These are phyloP conservation scores for Gynandropsis gynandra DNA, from an alignment of 345 rosid genomes.

Conservation along the genomic window DNA sequence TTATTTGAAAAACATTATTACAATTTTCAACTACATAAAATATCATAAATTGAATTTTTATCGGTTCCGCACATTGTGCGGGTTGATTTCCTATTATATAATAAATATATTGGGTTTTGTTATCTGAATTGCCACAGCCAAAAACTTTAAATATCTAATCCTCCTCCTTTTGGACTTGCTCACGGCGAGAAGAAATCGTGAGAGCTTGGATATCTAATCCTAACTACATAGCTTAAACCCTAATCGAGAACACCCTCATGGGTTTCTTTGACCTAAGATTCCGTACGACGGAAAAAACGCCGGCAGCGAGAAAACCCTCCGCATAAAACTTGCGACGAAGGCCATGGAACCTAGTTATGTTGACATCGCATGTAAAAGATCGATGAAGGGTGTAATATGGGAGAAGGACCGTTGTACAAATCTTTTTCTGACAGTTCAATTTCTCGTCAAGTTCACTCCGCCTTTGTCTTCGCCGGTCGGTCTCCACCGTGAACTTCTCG, in stretches of 20 bases:
- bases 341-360: slow-evolving; percentile 69
- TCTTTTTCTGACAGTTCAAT: slow-evolving; percentile 46
- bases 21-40: too few species aligned
- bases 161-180: too few species aligned
- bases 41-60: too few species aligned
- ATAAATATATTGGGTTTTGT: too few species aligned
- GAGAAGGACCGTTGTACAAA: slow-evolving; percentile 25
- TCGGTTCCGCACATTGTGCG: too few species aligned
- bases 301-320: slow-evolving; percentile 30
- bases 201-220: too few species aligned
- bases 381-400: slow-evolving; percentile 23
- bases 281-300: slow-evolving; percentile 34
- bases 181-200: too few species aligned
- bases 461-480: slow-evolving; percentile 52
- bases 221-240: too few species aligned
- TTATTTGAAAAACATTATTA: too few species aligned
- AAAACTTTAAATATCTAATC: too few species aligned
- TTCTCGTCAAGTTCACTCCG: slow-evolving; percentile 54
- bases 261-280: slow-evolving; percentile 75
- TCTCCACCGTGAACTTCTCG: slow-evolving; percentile 69
- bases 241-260: slow-evolving; percentile 37
- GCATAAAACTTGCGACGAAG: slow-evolving; percentile 43
- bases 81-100: too few species aligned
- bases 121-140: too few species aligned
- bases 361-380: slow-evolving; percentile 27